These are phyloP conservation scores for Zalerion maritima DNA, from an alignment of 495 filamentous ascomycete genomes.

Conservation along the genomic window DNA sequence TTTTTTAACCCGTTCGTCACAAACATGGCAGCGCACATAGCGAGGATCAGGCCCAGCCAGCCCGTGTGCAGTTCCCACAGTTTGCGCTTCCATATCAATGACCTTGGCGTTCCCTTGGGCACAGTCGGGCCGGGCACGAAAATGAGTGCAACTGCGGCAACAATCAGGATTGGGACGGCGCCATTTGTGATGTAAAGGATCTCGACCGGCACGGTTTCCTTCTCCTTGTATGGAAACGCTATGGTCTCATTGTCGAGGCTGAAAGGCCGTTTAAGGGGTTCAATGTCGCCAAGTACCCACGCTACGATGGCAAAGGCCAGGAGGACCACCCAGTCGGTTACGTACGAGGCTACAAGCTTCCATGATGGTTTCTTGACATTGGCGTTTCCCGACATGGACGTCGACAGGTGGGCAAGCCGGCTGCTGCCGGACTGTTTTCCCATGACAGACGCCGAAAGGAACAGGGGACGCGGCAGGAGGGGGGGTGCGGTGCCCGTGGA, in stretches of 20 bases:
- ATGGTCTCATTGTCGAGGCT: constrained; percentile 29
- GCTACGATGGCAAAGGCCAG: constrained; percentile 22
- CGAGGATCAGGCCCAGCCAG: constrained; percentile 55
- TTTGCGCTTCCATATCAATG: constrained; percentile 53
- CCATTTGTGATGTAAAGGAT: constrained; percentile 42
- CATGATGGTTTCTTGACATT: constrained; percentile 13
- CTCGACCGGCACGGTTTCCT: constrained; percentile 55
- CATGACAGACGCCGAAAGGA: too few species aligned
- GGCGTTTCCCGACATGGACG: too few species aligned
- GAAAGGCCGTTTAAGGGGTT: constrained; percentile 42
- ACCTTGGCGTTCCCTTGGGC: constrained; percentile 48
- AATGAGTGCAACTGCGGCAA: constrained; percentile 56
- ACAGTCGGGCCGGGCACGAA: constrained; percentile 50
- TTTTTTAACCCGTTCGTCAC: constrained; percentile 78
- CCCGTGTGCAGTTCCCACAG: constrained; percentile 80
- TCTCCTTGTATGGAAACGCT: constrained; percentile 55
- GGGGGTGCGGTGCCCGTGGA: too few species aligned
- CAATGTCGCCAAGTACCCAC: constrained; percentile 33
- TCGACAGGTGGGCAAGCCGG: too few species aligned
- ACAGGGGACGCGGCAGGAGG: too few species aligned
- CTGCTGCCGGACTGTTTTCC: too few species aligned
- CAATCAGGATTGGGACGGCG: constrained; percentile 45
- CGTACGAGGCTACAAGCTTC: constrained; percentile 25
- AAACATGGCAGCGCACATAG: constrained; percentile 52
- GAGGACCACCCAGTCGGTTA: constrained; percentile 33